These are phyloP conservation scores for Escovopsis weberi DNA, from an alignment of 2,329 filamentous ascomycete species.

Conservation along the genomic window DNA sequence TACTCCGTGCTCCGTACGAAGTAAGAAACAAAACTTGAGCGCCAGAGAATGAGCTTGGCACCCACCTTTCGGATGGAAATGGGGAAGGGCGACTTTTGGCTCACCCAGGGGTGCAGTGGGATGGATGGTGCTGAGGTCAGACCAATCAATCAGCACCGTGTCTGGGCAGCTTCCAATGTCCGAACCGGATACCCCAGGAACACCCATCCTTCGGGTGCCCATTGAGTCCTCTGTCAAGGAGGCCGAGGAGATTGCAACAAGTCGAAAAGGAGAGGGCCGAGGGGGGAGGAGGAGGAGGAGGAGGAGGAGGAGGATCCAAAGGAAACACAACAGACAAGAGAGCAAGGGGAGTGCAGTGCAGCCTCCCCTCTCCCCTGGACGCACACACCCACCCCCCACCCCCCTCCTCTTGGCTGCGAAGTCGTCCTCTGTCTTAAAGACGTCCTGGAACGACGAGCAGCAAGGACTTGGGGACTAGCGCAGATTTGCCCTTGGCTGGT, in stretches of 20 bases:
- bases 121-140: neutral
- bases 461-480: neutral
- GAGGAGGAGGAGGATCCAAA: neutral
- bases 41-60: neutral
- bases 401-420: neutral
- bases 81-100: neutral
- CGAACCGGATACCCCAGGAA: too few species aligned
- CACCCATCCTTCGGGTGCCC: too few species aligned
- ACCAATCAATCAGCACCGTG: neutral
- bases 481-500: neutral
- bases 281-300: neutral
- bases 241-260: too few species aligned
- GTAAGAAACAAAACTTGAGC: neutral
- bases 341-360: neutral
- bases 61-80: neutral
- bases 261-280: neutral
- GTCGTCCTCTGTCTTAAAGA: neutral
- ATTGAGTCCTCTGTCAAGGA: too few species aligned
- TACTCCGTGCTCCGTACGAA: neutral
- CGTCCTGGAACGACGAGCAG: neutral
- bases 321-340: neutral
- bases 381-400: neutral
- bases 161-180: neutral
- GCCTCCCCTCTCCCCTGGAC: neutral
- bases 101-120: neutral